Base-by-base conservation (phyloP, 2,329 filamentous ascomycete genomes). In the Fusarium begoniae region DNA sequence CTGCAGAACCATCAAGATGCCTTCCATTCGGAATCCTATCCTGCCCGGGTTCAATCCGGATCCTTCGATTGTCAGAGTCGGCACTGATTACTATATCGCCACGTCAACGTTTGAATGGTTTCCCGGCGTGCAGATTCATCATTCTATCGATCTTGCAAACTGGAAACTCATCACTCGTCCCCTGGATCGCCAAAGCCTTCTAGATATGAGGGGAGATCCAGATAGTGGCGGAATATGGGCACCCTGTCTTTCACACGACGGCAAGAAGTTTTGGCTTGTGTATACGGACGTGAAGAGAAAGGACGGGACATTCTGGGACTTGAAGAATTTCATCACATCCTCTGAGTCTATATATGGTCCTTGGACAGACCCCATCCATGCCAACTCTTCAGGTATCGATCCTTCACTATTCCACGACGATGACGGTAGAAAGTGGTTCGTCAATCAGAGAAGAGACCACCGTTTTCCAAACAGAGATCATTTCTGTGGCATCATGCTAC, bases 201-300 rank as follows among this genome's bases (percentile, higher is more conserved):
- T 89, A 7, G 87, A 89, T 75, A 87, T 89, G 86, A 85, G 87
- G 28, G 87, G 87, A n/a, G 82, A 89, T 75, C 88, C 88, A 1
- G 88, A 90, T 77, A 88, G 86, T 79, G 88, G 88, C 74, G 88
- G 88, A 28, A 82, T 91, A 20, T 91, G 90, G 88, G 90, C 90
- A 6, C 90, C 90, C 1, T 91, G 90, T 74, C 83, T 92, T 24
- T 88, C 86, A 1, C 88, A 91, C 75, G 89, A 91, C 70, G 89
- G 88, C 51, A 82, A 85, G 5, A 85, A 81, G 60, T 91, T 90
- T 80, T 91, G 87, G 85, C 85, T 91, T 13, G 89, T 91, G 5
- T 91, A 90, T 79, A 91, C 89, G 2, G 88, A 91, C 72, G 89
- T 91, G 12, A 91, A 90, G 81, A 88, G 90, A 72, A 91, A 91